phyloP scores from a whole-genome alignment of 129 eudicot species.

The Silybum marianum region DNA sequence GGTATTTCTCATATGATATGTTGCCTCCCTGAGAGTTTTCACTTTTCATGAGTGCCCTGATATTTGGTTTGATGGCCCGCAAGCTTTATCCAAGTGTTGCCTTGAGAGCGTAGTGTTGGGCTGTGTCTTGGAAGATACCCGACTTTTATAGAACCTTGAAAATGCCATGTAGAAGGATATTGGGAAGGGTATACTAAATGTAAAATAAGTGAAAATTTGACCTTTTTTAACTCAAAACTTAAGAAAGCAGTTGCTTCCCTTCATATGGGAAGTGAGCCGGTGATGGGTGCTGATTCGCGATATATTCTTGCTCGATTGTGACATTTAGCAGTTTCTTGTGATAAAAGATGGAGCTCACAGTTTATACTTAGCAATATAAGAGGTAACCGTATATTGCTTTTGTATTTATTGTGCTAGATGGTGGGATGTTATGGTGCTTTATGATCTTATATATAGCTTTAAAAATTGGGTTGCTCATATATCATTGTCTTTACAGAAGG shows the following conservation, averaged over 20 bases:
- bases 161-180: conserved; percentile 24
- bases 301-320: conserved; percentile 68
- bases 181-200: conserved; percentile 27
- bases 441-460: conserved; percentile 20
- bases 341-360: conserved; percentile 88
- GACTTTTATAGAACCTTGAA: conserved; percentile 24
- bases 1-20: conserved; percentile 46
- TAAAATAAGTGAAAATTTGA: conserved; percentile 36
- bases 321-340: conserved; percentile 82
- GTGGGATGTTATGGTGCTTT: conserved; percentile 37
- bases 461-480: conserved; percentile 32
- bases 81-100: conserved; percentile 36
- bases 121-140: conserved; percentile 28
- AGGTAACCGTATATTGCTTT: conserved; percentile 74
- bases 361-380: conserved; percentile 80
- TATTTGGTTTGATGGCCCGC: conserved; percentile 51
- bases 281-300: conserved; percentile 71
- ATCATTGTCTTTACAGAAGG: conserved; percentile 58
- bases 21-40: conserved; percentile 59
- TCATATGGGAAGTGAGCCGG: conserved; percentile 74
- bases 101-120: conserved; percentile 28
- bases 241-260: conserved; percentile 63
- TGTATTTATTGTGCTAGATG: conserved; percentile 40
- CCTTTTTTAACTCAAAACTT: conserved; percentile 30
- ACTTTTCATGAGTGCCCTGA: conserved; percentile 43